Percentiles rank a stretch among this genome's conserved stretches.
Evolutionary conservation across 495 filamentous ascomycete genomes (phyloP).

Genomic region (Neurospora tetraspora): DNA sequence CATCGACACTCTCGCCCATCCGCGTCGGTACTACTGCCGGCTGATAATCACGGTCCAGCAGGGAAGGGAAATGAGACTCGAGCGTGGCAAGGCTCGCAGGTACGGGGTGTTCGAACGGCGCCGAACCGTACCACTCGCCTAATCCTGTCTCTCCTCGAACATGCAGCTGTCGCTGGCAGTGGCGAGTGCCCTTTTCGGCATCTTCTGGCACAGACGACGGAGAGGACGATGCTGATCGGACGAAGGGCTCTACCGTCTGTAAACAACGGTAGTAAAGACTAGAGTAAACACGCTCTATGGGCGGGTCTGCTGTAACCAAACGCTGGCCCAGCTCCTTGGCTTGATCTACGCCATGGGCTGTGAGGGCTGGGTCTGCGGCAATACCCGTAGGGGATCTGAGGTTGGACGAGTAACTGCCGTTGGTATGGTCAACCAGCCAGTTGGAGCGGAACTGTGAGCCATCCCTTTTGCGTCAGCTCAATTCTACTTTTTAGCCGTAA

Average conservation of each 20-base stretch:
- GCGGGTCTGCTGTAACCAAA: conserved; percentile 49
- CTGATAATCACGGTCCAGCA: conserved; percentile 42
- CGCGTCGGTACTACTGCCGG: conserved; percentile 54
- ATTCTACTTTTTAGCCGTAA: neutral
- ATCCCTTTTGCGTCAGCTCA: neutral
- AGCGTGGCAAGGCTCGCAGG: conserved; percentile 55
- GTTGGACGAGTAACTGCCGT: conserved; percentile 59
- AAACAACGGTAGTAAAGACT: conserved; percentile 89
- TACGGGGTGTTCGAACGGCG: conserved; percentile 72
- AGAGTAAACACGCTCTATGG: conserved; percentile 67
- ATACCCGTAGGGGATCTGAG: conserved; percentile 76
- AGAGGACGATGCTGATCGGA: conserved; percentile 40
- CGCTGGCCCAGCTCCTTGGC: conserved; percentile 65
- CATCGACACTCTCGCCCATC: conserved; percentile 64
- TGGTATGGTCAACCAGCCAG: conserved; percentile 71
- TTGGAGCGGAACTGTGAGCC: conserved; percentile 68
- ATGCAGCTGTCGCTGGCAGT: neutral
- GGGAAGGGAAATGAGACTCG: conserved; percentile 50
- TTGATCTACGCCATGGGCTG: conserved; percentile 76
- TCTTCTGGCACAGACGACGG: conserved; percentile 1
- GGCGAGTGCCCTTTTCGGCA: neutral
- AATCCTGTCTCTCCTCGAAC: conserved; percentile 67
- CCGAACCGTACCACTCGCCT: conserved; percentile 84
- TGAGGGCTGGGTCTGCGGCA: conserved; percentile 75
- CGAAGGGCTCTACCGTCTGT: conserved; percentile 69